Evolutionary conservation across 73 alveolate species (phyloP).

Genomic region (Tetrahymena borealis): DNA sequence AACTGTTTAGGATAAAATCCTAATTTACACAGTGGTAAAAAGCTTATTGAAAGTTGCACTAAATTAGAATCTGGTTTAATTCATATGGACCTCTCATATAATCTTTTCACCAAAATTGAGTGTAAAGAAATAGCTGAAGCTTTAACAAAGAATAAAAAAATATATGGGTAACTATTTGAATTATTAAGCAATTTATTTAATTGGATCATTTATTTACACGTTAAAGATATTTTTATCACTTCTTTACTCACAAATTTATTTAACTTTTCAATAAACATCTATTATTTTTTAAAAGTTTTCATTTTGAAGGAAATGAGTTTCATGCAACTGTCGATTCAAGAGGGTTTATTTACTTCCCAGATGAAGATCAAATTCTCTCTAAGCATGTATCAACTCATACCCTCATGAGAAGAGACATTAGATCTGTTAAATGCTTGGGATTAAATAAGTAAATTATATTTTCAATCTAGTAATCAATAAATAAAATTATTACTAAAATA

Average conservation of each 20-base stretch:
- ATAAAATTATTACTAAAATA: neutral
- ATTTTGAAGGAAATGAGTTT: conserved; percentile 27
- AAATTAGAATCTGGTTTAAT: conserved; percentile 25
- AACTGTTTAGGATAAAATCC: neutral
- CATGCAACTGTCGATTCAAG: conserved; percentile 7
- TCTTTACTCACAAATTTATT: neutral
- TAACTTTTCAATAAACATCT: neutral
- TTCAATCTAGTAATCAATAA: neutral
- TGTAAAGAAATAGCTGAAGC: conserved; percentile 3
- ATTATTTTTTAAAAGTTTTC: conserved; percentile 15
- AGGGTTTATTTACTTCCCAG: neutral
- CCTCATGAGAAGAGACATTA: neutral
- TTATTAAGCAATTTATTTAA: neutral
- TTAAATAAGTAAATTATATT: conserved; percentile 18
- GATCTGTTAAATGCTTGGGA: neutral
- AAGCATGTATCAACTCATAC: neutral
- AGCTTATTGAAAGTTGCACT: neutral
- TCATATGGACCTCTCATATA: conserved; percentile 34
- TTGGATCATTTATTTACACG: neutral
- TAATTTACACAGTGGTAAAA: neutral
- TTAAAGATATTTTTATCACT: no score
- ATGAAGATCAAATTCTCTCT: neutral
- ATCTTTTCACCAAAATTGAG: conserved; percentile 30
- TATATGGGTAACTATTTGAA: conserved; percentile 29
- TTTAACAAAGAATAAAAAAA: conserved; percentile 2